These are phyloP conservation scores for Sarcomyxa edulis DNA, from an alignment of 768 basidiomycete genomes.

Conservation along the genomic window DNA sequence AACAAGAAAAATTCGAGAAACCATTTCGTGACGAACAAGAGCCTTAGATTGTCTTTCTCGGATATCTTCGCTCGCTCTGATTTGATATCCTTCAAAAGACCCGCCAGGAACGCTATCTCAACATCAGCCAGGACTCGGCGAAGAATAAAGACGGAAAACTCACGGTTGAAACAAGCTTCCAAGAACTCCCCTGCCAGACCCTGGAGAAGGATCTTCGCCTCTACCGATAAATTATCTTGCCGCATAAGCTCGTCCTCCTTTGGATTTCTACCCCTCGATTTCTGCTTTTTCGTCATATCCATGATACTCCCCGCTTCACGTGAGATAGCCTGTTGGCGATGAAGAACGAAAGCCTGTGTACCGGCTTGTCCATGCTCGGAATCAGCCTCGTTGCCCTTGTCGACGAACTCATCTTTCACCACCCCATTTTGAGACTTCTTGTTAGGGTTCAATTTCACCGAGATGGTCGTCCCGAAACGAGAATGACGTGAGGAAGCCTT, in stretches of 20 bases:
- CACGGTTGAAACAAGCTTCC: slow-evolving; percentile 85
- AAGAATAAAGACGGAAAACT: slow-evolving; percentile 27
- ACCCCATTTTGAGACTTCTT: too few species aligned
- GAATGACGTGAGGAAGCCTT: slow-evolving; percentile 77
- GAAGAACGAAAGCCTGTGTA: slow-evolving; percentile 66
- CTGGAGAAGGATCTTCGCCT: slow-evolving; percentile 62
- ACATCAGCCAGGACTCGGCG: slow-evolving; percentile 1
- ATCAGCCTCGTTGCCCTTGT: slow-evolving; percentile 14
- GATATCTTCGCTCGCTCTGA: slow-evolving; percentile 88
- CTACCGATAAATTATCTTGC: slow-evolving; percentile 62
- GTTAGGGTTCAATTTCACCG: slow-evolving; percentile 65
- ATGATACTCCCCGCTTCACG: slow-evolving; percentile 63
- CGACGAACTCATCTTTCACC: slow-evolving; percentile 8
- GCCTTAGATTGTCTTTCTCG: slow-evolving; percentile 90
- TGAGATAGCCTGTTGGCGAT: slow-evolving; percentile 78
- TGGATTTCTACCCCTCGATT: slow-evolving; percentile 51
- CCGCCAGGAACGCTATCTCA: slow-evolving; percentile 74
- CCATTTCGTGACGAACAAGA: slow-evolving; percentile 86
- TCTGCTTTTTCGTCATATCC: slow-evolving; percentile 64
- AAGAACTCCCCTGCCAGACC: slow-evolving; percentile 69
- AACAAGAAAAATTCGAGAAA: slow-evolving; percentile 87
- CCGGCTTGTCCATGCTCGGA: slow-evolving; percentile 18
- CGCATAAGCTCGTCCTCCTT: slow-evolving; percentile 63
- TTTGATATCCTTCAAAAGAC: slow-evolving; percentile 87
- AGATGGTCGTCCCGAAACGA: slow-evolving; percentile 93